Conservation (phyloP, 352 stramenopile species). For the Phytopythium kandeliae region DNA sequence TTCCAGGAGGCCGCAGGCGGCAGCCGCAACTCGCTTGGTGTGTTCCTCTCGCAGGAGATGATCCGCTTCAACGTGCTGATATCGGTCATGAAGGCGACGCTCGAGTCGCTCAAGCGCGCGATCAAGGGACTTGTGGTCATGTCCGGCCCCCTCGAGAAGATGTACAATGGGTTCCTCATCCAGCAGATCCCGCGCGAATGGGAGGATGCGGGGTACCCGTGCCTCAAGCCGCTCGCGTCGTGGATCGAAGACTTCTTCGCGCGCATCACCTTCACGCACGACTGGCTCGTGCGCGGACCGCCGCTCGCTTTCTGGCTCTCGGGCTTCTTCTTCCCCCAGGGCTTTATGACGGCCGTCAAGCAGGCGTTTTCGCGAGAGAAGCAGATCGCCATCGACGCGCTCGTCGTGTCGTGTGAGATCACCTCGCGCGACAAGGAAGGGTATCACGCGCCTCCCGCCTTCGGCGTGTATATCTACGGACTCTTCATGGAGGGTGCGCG, state of each 20-base stretch:
- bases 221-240: constrained; percentile 86
- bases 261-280: constrained; percentile 75
- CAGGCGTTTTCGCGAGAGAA: constrained; percentile 90
- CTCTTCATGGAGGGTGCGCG: constrained; percentile 94
- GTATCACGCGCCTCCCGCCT: constrained; percentile 51
- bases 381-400: constrained; percentile 90
- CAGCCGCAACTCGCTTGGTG: constrained; percentile 90
- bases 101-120: constrained; percentile 85
- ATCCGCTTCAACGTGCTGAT: constrained; percentile 89
- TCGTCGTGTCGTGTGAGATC: constrained; percentile 84
- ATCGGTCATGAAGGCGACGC: constrained; percentile 75
- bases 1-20: constrained; percentile 78
- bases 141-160: constrained; percentile 85
- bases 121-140: constrained; percentile 91
- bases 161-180: constrained; percentile 91
- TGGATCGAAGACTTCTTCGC: constrained; percentile 93
- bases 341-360: constrained; percentile 94
- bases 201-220: constrained; percentile 89
- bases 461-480: constrained; percentile 92
- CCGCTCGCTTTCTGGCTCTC: constrained; percentile 88
- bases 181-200: constrained; percentile 85
- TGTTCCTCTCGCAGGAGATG: constrained; percentile 90
- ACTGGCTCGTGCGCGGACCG: constrained; percentile 83
- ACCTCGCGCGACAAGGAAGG: constrained; percentile 67
- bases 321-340: constrained; percentile 95